These are phyloP conservation scores for Cryptosporidium felis DNA, from an alignment of 169 alveolate genomes.

Conservation along the genomic window DNA sequence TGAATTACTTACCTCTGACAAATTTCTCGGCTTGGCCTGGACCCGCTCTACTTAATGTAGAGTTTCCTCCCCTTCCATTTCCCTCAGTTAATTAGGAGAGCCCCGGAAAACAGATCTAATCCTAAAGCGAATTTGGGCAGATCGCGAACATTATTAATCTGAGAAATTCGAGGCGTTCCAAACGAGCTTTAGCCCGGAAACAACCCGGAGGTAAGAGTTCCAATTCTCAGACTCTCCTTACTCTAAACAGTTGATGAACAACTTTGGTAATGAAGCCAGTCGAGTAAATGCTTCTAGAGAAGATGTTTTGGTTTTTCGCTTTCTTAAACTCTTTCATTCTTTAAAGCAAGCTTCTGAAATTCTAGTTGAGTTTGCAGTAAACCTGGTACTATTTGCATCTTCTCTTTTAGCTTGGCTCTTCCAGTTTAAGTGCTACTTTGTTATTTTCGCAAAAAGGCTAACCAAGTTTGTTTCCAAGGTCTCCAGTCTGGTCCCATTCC, in stretches of 20 bases:
- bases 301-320: slow-evolving; percentile 26
- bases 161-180: too few relatives aligned
- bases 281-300: slow-evolving; percentile 1
- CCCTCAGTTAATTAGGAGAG: too few relatives aligned
- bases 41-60: too few relatives aligned
- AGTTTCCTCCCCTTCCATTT: too few relatives aligned
- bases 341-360: slow-evolving; percentile 16
- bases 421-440: slow-evolving; percentile 19
- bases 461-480: not conserved
- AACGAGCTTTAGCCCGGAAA: too few relatives aligned
- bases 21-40: too few relatives aligned
- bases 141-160: too few relatives aligned
- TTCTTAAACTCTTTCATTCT: slow-evolving; percentile 9
- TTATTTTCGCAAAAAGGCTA: not conserved
- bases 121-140: too few relatives aligned
- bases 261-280: not conserved
- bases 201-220: too few relatives aligned
- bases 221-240: too few relatives aligned
- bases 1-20: too few relatives aligned
- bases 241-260: slow-evolving; percentile 5
- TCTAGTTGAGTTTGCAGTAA: slow-evolving; percentile 9
- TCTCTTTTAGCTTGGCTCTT: slow-evolving; percentile 20
- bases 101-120: too few relatives aligned
- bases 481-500: not conserved
- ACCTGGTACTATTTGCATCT: not conserved